Base-by-base conservation (phyloP, 331 rosid species). In the Malus hybrid region DNA sequence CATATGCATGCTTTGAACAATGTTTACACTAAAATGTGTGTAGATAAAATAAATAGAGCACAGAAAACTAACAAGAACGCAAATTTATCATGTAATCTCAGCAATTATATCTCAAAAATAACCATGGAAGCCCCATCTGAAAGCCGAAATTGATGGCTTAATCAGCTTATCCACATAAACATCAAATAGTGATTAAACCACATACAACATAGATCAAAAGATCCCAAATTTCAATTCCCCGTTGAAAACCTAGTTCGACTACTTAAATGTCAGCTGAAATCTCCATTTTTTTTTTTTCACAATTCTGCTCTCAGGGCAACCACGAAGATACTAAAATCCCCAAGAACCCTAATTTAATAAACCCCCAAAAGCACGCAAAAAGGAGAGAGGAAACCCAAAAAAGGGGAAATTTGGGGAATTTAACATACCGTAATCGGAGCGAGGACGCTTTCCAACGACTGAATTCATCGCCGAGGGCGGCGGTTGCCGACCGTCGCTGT, bases 241-340 rank as follows among this genome's bases (percentile, higher is more conserved):
- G 36, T 7, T 16, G 68, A 69, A 55, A 39, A 34, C 66, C 71
- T 44, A 66, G 24, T 70, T 72, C 75, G n/a, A 76, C 36, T 14
- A 29, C 71, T 74, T 16, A 30, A 6, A 28, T 12, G 68, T 75
- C 73, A 36, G 67, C 71, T 64, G 18, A 81, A 63, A 22, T 73
- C 65, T 44, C 29, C 3, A 0, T 28, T 26, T 15, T 14, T 33
- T 15, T 14, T 33, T 48, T 5, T 71, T 18, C 46, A 81, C n/a
- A 33, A 50, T 19, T 34, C 75, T 4, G 61, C 46, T 65, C 67
- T 48, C 65, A 50, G 56, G 39, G 5, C 62, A 33, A 71, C 65
- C 56, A 76, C n/a, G 53, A 29, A 63, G 52, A 39, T 0, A 9
- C 53, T 48, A 48, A 48, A 48, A 48, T 48, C 55, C 55, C 55